These are phyloP conservation scores for Bruguiera sexangula DNA, from an alignment of 345 rosid genomes.

Conservation along the genomic window DNA sequence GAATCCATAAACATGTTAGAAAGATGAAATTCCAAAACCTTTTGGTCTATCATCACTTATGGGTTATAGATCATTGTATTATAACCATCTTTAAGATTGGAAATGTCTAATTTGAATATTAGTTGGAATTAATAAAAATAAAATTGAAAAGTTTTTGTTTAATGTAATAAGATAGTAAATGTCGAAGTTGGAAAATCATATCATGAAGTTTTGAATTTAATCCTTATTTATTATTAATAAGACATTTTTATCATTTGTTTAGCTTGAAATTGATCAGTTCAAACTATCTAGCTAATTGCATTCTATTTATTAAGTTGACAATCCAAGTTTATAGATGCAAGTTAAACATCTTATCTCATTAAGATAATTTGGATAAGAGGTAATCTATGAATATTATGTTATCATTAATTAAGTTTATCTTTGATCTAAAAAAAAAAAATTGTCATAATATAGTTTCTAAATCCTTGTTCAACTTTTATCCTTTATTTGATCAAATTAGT, in stretches of 20 bases:
- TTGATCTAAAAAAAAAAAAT: not conserved
- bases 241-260: too few relatives aligned
- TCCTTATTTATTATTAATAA: not conserved
- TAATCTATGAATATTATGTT: not conserved
- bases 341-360: not conserved
- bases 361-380: not conserved
- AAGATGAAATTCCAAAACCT: not conserved
- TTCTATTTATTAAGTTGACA: not conserved
- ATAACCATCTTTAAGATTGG: too few relatives aligned
- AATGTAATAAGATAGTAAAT: constrained; percentile 17
- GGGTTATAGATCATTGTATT: not conserved
- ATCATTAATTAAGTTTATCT: not conserved
- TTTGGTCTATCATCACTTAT: not conserved
- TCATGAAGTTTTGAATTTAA: not conserved
- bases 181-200: constrained; percentile 7
- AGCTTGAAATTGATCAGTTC: too few relatives aligned
- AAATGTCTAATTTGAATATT: too few relatives aligned
- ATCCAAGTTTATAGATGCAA: not conserved
- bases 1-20: constrained; percentile 10
- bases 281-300: too few relatives aligned
- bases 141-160: constrained; percentile 23
- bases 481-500: too few relatives aligned
- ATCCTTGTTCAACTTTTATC: too few relatives aligned
- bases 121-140: too few relatives aligned
- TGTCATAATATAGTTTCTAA: too few relatives aligned